Evolutionary conservation across 2,329 filamentous ascomycete species (phyloP), one percentile per base, ranked within the genome.

Genomic region (Monosporascus sp.): DNA sequence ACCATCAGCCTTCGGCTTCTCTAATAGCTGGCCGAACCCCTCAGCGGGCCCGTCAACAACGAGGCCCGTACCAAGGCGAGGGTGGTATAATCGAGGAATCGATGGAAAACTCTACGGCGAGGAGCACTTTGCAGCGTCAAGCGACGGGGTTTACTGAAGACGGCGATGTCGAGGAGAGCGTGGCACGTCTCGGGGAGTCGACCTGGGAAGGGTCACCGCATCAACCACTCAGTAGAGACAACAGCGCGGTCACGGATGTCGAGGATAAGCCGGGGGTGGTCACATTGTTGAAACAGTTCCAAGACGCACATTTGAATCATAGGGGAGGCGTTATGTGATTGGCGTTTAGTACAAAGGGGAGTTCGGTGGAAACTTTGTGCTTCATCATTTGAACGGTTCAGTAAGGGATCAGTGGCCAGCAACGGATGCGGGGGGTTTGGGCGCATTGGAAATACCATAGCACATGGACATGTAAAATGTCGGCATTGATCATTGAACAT

Each of bases 1-100:
- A 89, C 63, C 85, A 92, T 56, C 87, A 91, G 55, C 88, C 87
- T 6, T 74, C 77, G 1, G 72, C 73, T 2, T 75, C 78, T 9
- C 72, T 72, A 5, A 66, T 74, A 37, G 71, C 72, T 2, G 70
- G 63, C 18, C 74, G 76, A 39, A 80, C 76, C 49, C 63, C 72
- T n/a, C 72, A 81, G 54, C 70, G 74, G 49, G 68, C 70, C 15
- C 76, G 78, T 22, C 69, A 72, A 58, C 61, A 75, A 60, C 72
- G 72, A 53, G 70, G 73, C 63, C 72, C 65, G 50, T 76, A 76
- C 60, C 77, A 72, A 48, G 74, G 67, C 37, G 81, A 74, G 57
- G 71, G 65, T 47, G 76, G 72, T 60, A 82, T 79, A 60, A 80
- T 80, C 7, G 82, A 84, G 57, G 81, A 87, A 59, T 69, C 77